phyloP scores from a whole-genome alignment of 208 protist species.

The Crithidia mellificae region DNA sequence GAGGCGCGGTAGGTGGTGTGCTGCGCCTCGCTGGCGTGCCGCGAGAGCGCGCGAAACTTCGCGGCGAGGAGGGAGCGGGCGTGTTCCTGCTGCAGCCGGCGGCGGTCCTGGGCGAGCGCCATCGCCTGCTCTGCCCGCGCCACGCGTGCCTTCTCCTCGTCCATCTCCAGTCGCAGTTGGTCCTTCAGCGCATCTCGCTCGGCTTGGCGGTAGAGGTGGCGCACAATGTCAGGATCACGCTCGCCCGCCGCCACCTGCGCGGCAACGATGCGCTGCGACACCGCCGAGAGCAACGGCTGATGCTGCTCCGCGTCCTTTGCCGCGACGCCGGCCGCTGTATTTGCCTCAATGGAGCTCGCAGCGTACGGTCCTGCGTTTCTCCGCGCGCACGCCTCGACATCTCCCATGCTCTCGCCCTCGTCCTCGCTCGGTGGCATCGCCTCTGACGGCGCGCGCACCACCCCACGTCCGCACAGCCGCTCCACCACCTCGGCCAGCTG shows the following conservation, averaged over 20 bases:
- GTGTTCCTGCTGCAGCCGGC: conserved; percentile 45
- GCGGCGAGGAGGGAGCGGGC: conserved; percentile 43
- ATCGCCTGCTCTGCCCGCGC: conserved; percentile 24
- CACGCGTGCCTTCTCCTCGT: conserved; percentile 36
- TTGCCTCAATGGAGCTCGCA: conserved; percentile 1
- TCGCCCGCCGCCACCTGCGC: conserved; percentile 43
- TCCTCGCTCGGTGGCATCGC: neutral
- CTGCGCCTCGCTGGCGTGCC: conserved; percentile 21
- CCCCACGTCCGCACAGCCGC: conserved; percentile 54
- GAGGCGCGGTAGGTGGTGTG: conserved; percentile 32
- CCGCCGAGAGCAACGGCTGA: conserved; percentile 46
- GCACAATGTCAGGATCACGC: conserved; percentile 46
- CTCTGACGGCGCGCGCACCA: conserved; percentile 22
- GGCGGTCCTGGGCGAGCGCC: conserved; percentile 33
- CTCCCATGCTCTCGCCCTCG: conserved; percentile 1
- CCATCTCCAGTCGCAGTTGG: conserved; percentile 28
- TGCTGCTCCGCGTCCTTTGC: neutral
- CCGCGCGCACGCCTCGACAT: neutral
- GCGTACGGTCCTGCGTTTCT: neutral
- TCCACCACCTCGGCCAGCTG: conserved; percentile 64
- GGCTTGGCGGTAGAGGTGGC: conserved; percentile 38
- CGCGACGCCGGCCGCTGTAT: neutral
- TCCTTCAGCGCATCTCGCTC: conserved; percentile 15
- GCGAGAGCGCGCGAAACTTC: conserved; percentile 60
- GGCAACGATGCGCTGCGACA: conserved; percentile 64